A percentile compares a stretch with the other conserved stretches of the same genome.
Evolutionary conservation across 768 basidiomycete genomes (phyloP).

Genomic region (Butyriboletus loyo): DNA sequence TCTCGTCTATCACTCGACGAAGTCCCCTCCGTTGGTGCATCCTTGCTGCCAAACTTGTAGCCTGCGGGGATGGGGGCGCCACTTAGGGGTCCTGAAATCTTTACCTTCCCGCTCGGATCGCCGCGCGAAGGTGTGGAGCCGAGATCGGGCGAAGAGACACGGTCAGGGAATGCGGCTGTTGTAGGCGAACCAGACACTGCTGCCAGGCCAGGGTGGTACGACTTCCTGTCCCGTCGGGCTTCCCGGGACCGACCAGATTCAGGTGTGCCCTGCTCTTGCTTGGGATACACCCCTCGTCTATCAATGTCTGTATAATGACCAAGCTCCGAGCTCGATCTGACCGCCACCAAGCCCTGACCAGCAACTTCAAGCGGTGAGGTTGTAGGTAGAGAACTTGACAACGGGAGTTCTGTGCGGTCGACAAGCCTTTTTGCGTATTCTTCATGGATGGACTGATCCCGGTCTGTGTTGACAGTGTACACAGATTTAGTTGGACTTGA

Average conservation of each 20-base stretch:
- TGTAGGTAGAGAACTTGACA: constrained; percentile 59
- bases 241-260: constrained; percentile 54
- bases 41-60: constrained; percentile 87
- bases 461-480: constrained; percentile 40
- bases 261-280: constrained; percentile 46
- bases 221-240: constrained; percentile 52
- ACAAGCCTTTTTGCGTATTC: constrained; percentile 37
- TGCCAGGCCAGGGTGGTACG: constrained; percentile 59
- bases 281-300: constrained; percentile 26
- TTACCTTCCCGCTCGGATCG: constrained; percentile 63
- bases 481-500: constrained; percentile 57
- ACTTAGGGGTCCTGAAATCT: constrained; percentile 87
- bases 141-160: constrained; percentile 48
- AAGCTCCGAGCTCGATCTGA: constrained; percentile 75
- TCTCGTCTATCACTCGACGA: constrained; percentile 68
- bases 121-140: constrained; percentile 45
- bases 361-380: constrained; percentile 43
- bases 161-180: constrained; percentile 34
- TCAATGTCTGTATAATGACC: constrained; percentile 76
- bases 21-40: constrained; percentile 43
- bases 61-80: constrained; percentile 84
- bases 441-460: constrained; percentile 21
- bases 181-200: constrained; percentile 48
- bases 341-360: constrained; percentile 27
- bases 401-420: constrained; percentile 53